phyloP scores from a whole-genome alignment of 2,329 filamentous ascomycete genomes.

The Claviceps humidiphila region DNA sequence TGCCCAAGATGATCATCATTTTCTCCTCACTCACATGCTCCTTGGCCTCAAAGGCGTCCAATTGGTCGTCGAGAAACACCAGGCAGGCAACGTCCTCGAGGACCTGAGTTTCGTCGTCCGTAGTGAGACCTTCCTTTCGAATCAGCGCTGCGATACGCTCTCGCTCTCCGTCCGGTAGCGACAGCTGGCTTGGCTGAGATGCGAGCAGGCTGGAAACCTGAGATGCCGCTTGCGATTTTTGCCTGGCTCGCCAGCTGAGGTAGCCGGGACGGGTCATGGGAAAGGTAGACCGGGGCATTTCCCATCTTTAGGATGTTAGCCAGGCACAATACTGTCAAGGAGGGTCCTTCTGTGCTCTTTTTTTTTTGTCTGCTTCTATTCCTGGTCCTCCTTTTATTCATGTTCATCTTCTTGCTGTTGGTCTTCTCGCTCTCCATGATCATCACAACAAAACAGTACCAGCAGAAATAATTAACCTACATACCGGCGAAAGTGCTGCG shows the following conservation, averaged over 20 bases:
- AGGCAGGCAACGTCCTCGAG: slow-evolving; percentile 79
- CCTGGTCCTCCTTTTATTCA: too few species aligned
- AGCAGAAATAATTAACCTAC: neutral
- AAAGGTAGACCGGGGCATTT: slow-evolving; percentile 60
- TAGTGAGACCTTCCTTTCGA: slow-evolving; percentile 59
- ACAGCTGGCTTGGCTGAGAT: slow-evolving; percentile 21
- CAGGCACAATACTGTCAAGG: neutral
- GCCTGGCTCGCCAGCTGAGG: slow-evolving; percentile 62
- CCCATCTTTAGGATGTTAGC: slow-evolving; percentile 43
- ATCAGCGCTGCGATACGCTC: slow-evolving; percentile 57
- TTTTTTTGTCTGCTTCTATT: too few species aligned
- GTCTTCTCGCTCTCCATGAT: too few species aligned
- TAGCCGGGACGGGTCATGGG: slow-evolving; percentile 67
- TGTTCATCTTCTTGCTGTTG: too few species aligned
- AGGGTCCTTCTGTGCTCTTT: too few species aligned
- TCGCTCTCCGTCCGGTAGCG: slow-evolving; percentile 35
- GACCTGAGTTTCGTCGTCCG: slow-evolving; percentile 50
- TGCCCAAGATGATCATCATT: slow-evolving; percentile 54
- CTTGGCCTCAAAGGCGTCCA: slow-evolving; percentile 62
- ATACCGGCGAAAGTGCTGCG: slow-evolving; percentile 66
- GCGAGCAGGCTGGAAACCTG: slow-evolving; percentile 42
- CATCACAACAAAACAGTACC: neutral
- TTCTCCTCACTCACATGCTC: slow-evolving; percentile 61
- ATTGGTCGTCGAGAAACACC: slow-evolving; percentile 78
- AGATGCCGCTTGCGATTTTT: slow-evolving; percentile 51